Evolutionary conservation across 805 yeast species (phyloP), one percentile per base, ranked within the genome.

Genomic region (Maudiozyma serrabonitensis): DNA sequence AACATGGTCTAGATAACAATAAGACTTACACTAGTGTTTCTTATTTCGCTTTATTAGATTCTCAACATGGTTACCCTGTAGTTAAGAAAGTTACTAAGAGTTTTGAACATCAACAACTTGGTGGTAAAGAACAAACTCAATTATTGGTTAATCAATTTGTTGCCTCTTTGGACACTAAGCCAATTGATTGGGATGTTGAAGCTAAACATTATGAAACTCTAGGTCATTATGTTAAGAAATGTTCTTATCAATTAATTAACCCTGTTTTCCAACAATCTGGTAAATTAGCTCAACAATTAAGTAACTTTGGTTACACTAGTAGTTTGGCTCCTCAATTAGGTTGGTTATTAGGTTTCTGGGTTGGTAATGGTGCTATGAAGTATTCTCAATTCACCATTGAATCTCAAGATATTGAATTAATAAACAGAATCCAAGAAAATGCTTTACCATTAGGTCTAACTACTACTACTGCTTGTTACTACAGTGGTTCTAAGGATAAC

Each of bases 131-230:
- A 39, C 58, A 60, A 25, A 44, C 51, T 35, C 8, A 15, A 38
- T 34, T 32, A 18, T 48, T 47, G 37, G 69, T 69, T 13, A 47
- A 46, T 18, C 55, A 51, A 26, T 68, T 67, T 48, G 57, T 56
- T 21, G 45, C 46, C 35, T 25, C 52, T 6, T 46, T 61, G 25
- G 52, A 52, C 34, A 37, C 31, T 5, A 42, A 41, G 28, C 49
- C 56, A 28, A 51, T 73, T 49, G 66, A 70, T 26, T 74, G 78
- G 78, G 64, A 63, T 41, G 50, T 71, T 45, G 74, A 71, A 59
- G 75, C 74, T 41, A 58, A 61, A 39, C 69, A 71, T 54, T 57
- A 59, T 44, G 45, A 53, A n/a, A 41, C 48, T 13, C 41, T 73
- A 23, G 56, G 56, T 25, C 31, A 43, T n/a, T 8, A 51, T 43